These are phyloP conservation scores for Mucor circinelloides DNA, from an alignment of 371 early-diverging fungal genomes.

Conservation along the genomic window DNA sequence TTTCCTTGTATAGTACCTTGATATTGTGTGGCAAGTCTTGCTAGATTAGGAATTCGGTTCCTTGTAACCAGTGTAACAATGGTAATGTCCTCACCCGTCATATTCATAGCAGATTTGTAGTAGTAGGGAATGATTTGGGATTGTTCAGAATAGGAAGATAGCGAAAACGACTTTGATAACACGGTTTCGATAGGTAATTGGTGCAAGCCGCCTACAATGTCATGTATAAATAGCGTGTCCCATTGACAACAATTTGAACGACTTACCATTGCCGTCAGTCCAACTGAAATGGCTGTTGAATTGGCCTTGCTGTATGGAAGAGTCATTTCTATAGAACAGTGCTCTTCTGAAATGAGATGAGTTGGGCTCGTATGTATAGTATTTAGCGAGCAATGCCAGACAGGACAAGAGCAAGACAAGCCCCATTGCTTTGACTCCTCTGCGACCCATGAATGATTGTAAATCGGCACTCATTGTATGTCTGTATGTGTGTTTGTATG, in stretches of 20 bases:
- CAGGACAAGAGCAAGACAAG: slow-evolving; percentile 11
- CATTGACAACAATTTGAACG: neutral
- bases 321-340: slow-evolving; percentile 18
- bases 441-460: slow-evolving; percentile 22
- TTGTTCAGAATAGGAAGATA: slow-evolving; percentile 39
- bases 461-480: slow-evolving; percentile 19
- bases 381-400: slow-evolving; percentile 13
- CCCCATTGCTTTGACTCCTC: slow-evolving; percentile 19
- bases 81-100: slow-evolving; percentile 55
- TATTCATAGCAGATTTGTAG: slow-evolving; percentile 44
- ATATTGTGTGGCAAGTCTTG: slow-evolving; percentile 54
- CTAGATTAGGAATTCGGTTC: slow-evolving; percentile 48
- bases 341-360: slow-evolving; percentile 21
- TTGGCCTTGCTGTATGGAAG: slow-evolving; percentile 4
- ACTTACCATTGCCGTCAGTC: slow-evolving; percentile 27
- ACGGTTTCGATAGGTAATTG: slow-evolving; percentile 28
- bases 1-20: slow-evolving; percentile 35
- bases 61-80: slow-evolving; percentile 59
- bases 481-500: neutral
- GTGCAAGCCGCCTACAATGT: slow-evolving; percentile 18
- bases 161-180: slow-evolving; percentile 30
- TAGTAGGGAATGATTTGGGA: slow-evolving; percentile 63
- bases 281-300: slow-evolving; percentile 23
- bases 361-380: slow-evolving; percentile 5
- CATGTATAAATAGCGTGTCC: neutral